phyloP scores from a whole-genome alignment of 2,329 filamentous ascomycete species.

The Cytospora leucostoma region DNA sequence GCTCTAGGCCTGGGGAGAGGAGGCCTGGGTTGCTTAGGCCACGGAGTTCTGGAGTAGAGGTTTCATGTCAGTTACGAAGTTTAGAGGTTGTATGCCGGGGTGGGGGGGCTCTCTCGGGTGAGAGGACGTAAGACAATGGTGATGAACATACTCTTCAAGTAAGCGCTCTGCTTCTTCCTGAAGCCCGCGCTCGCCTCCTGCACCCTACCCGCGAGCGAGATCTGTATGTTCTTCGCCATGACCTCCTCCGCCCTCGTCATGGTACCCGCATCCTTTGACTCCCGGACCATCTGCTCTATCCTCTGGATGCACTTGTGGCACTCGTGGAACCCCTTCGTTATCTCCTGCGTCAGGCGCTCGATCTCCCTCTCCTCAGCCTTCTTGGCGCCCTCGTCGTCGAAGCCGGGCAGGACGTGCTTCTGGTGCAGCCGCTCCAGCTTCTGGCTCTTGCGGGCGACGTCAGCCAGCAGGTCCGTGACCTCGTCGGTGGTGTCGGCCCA shows the following conservation, averaged over 20 bases:
- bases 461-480: constrained; percentile 77
- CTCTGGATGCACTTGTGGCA: constrained; percentile 88
- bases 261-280: constrained; percentile 70
- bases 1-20: constrained; percentile 50
- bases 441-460: constrained; percentile 80
- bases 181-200: constrained; percentile 92
- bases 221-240: constrained; percentile 96
- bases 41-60: constrained; percentile 63
- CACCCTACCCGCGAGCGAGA: constrained; percentile 82
- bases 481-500: constrained; percentile 97
- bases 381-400: constrained; percentile 92
- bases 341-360: constrained; percentile 84
- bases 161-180: constrained; percentile 95
- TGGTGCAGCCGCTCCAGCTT: constrained; percentile 90
- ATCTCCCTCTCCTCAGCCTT: constrained; percentile 86
- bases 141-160: constrained; percentile 75
- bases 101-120: no score
- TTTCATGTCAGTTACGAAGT: constrained; percentile 29
- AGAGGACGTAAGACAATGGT: neutral
- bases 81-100: no score
- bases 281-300: constrained; percentile 83
- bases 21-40: constrained; percentile 64
- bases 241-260: constrained; percentile 84
- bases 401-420: constrained; percentile 94
- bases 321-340: constrained; percentile 84